Evolutionary conservation across 768 basidiomycete species (phyloP).

Genomic region (Termitomyces sp.): DNA sequence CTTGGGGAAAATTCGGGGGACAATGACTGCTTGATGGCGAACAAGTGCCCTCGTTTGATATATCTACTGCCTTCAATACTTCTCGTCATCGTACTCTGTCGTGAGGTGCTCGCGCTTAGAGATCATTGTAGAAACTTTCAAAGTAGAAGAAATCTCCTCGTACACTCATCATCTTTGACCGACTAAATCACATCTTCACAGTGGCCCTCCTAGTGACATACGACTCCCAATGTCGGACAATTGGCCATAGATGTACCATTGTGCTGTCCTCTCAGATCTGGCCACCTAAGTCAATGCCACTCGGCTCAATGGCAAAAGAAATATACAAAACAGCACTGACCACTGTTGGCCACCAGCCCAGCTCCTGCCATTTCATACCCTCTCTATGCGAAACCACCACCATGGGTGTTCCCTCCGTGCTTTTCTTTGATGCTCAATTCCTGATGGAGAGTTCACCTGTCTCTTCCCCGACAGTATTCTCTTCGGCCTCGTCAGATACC

Average conservation of each 20-base stretch:
- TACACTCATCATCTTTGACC: not conserved
- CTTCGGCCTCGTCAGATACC: not conserved
- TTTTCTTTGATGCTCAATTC: not conserved
- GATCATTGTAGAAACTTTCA: no score
- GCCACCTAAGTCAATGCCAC: not conserved
- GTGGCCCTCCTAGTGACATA: not conserved
- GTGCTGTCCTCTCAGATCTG: not conserved
- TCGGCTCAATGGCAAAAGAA: not conserved
- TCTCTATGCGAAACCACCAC: no score
- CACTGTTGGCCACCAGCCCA: not conserved
- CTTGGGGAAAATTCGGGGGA: no score
- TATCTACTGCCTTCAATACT: no score
- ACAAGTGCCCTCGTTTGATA: not conserved
- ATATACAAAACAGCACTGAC: not conserved
- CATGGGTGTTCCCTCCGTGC: not conserved
- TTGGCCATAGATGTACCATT: not conserved
- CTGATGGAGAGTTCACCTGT: not conserved
- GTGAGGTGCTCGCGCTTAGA: no score
- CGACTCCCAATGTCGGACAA: not conserved
- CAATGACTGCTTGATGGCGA: no score
- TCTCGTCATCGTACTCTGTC: not conserved
- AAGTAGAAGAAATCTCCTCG: no score
- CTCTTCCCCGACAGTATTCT: not conserved
- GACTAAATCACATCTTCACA: not conserved
- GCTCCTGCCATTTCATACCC: no score